phyloP scores from a whole-genome alignment of 2,329 filamentous ascomycete species.

The Hirsutella thompsonii region DNA sequence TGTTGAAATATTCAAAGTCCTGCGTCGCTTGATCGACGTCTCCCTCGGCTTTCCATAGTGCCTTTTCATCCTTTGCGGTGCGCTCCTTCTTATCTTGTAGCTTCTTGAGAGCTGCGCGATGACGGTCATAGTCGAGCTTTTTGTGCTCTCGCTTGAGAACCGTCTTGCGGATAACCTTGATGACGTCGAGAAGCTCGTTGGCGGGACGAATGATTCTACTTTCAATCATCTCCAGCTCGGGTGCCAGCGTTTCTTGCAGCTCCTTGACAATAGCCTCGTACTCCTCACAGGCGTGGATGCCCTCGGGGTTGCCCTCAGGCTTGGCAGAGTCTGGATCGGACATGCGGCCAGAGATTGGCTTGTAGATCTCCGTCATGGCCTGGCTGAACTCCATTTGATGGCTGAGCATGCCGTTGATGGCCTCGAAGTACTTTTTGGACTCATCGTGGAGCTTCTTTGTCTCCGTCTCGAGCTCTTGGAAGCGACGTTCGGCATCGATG shows the following conservation, averaged over 20 bases:
- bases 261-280: constrained; percentile 88
- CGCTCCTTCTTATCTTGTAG: constrained; percentile 97
- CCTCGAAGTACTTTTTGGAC: constrained; percentile 92
- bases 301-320: constrained; percentile 78
- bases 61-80: constrained; percentile 91
- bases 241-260: constrained; percentile 73
- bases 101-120: constrained; percentile 75
- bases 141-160: constrained; percentile 90
- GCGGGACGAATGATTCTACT: constrained; percentile 80
- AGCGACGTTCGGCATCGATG: constrained; percentile 84
- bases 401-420: constrained; percentile 94
- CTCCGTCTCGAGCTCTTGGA: constrained; percentile 85
- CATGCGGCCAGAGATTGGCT: constrained; percentile 89
- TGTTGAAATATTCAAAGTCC: constrained; percentile 97
- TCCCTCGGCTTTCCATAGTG: constrained; percentile 86
- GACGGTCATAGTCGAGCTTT: constrained; percentile 89
- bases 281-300: constrained; percentile 90
- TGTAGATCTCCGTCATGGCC: constrained; percentile 92
- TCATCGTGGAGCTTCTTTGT: constrained; percentile 96
- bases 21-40: constrained; percentile 86
- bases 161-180: constrained; percentile 89
- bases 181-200: constrained; percentile 83
- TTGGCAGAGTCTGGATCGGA: constrained; percentile 81
- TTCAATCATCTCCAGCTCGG: constrained; percentile 97
- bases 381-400: constrained; percentile 98